Conservation (phyloP, 169 alveolate genomes). For the Babesia ovis region DNA sequence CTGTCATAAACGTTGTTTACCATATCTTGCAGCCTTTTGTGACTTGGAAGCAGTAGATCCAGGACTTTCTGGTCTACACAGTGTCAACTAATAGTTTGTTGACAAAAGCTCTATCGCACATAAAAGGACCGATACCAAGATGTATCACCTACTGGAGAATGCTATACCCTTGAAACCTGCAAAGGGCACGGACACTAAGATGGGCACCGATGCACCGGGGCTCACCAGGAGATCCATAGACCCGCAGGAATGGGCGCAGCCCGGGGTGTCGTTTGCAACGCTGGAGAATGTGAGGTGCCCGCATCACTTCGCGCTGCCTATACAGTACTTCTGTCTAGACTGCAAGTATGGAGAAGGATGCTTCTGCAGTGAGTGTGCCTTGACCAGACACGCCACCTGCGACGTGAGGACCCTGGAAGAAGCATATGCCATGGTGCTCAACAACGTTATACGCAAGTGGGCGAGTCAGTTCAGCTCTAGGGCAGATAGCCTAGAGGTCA, state of each 20-base stretch:
- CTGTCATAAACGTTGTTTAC: too few relatives aligned
- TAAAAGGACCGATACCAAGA: too few relatives aligned
- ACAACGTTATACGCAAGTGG: constrained; percentile 74
- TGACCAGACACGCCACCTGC: constrained; percentile 69
- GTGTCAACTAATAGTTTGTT: too few relatives aligned
- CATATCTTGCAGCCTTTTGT: too few relatives aligned
- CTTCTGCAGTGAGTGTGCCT: constrained; percentile 79
- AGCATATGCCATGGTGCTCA: constrained; percentile 69
- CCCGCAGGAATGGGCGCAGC: constrained; percentile 23
- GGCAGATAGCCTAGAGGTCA: constrained; percentile 64
- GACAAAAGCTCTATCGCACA: too few relatives aligned
- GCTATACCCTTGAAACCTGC: constrained; percentile 22
- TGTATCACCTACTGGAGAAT: constrained; percentile 17
- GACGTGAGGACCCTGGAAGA: constrained; percentile 72
- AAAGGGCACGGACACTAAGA: neutral
- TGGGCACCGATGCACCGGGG: neutral
- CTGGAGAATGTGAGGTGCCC: constrained; percentile 77
- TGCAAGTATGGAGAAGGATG: constrained; percentile 67
- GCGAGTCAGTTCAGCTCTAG: constrained; percentile 65
- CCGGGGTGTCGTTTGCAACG: constrained; percentile 51
- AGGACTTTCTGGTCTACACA: too few relatives aligned
- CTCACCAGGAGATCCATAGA: constrained; percentile 1
- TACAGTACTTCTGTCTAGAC: constrained; percentile 77
- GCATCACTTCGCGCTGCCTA: constrained; percentile 77
- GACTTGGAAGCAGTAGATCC: too few relatives aligned